Percentiles rank a stretch among this genome's conserved stretches.
Evolutionary conservation across 345 rosid genomes (phyloP).

Genomic region (Eucalyptus sideroxylon): DNA sequence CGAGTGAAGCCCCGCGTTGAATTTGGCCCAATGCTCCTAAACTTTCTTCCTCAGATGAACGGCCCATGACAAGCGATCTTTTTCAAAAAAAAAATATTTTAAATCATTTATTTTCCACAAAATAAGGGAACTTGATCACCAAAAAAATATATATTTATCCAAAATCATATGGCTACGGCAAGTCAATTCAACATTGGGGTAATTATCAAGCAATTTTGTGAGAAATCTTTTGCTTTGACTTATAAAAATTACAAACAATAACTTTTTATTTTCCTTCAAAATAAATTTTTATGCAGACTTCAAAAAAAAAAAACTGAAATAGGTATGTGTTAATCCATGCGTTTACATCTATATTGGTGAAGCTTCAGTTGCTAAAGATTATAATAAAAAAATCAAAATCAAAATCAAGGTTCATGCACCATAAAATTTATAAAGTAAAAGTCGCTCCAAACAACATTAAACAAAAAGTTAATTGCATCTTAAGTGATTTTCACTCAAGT

Average conservation of each 20-base stretch:
- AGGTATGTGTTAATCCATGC: neutral
- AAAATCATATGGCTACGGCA: neutral
- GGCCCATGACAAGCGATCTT: neutral
- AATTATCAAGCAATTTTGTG: neutral
- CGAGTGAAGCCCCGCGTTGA: neutral
- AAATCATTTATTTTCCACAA: too few species aligned
- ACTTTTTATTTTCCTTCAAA: neutral
- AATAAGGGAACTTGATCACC: neutral
- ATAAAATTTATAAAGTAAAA: neutral
- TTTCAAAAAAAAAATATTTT: too few species aligned
- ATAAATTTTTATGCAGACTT: neutral
- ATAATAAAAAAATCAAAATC: too few species aligned
- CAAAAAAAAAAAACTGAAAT: neutral
- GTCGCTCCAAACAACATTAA: neutral
- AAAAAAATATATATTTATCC: neutral
- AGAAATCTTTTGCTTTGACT: neutral
- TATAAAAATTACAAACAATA: neutral
- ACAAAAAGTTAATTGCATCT: neutral
- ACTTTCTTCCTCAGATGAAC: neutral
- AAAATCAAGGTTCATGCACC: neutral
- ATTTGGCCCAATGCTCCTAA: neutral
- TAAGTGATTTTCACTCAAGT: neutral
- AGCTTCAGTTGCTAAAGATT: neutral
- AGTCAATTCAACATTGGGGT: neutral
- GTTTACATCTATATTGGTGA: neutral